Percentiles rank a stretch among this genome's conserved stretches.
These are phyloP conservation scores for Podila epicladia DNA, from an alignment of 192 early-diverging fungal genomes.

Conservation along the genomic window DNA sequence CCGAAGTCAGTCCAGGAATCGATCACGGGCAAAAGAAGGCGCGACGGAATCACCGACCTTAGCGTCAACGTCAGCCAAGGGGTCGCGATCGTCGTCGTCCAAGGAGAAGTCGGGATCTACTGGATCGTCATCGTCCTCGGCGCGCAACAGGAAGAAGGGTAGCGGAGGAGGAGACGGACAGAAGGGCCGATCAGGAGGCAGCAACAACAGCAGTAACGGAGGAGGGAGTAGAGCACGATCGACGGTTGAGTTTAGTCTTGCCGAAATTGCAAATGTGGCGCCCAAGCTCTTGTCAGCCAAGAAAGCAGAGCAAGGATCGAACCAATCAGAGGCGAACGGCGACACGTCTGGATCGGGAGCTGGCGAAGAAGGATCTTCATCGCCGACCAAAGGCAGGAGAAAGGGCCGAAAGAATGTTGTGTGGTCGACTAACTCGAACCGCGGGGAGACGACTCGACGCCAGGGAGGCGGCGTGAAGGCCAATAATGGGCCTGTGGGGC, in stretches of 20 bases:
- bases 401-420: neutral
- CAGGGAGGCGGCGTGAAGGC: constrained; percentile 8
- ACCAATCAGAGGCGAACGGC: neutral
- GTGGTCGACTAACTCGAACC: neutral
- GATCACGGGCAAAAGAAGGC: constrained; percentile 11
- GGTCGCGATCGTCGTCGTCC: constrained; percentile 1
- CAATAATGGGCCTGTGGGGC: neutral
- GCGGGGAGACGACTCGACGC: neutral
- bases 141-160: constrained; percentile 20
- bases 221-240: constrained; percentile 20
- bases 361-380: neutral
- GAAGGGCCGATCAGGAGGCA: constrained; percentile 3
- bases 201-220: neutral
- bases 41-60: constrained; percentile 4
- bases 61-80: neutral
- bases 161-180: constrained; percentile 14
- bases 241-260: constrained; percentile 36
- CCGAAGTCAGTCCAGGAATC: constrained; percentile 20
- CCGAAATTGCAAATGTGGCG: constrained; percentile 38
- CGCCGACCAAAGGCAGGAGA: neutral
- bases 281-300: constrained; percentile 16
- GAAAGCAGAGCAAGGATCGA: constrained; percentile 6
- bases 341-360: neutral
- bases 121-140: constrained; percentile 5
- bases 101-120: constrained; percentile 18